Evolutionary conservation across 2,329 filamentous ascomycete genomes (phyloP).

Genomic region (Pleomassaria siparia): DNA sequence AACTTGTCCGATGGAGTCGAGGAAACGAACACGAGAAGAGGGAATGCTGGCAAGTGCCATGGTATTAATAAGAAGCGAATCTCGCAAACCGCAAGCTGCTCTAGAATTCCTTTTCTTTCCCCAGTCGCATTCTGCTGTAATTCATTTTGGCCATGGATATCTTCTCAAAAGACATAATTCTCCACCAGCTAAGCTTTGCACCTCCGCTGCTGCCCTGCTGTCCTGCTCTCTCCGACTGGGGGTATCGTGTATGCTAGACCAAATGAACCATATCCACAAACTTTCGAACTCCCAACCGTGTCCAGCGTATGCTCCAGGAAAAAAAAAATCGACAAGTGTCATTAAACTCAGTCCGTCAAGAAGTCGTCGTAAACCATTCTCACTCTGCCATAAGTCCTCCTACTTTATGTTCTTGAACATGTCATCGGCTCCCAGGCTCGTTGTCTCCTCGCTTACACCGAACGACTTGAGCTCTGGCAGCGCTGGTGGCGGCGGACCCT

Average conservation of each 20-base stretch:
- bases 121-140: slow-evolving; percentile 7
- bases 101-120: slow-evolving; percentile 7
- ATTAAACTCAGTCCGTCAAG: slow-evolving; percentile 34
- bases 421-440: slow-evolving; percentile 39
- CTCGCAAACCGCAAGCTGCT: slow-evolving; percentile 3
- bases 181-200: slow-evolving; percentile 10
- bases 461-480: slow-evolving; percentile 42
- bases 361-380: slow-evolving; percentile 26
- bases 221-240: slow-evolving; percentile 31
- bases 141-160: slow-evolving; percentile 9
- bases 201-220: slow-evolving; percentile 10
- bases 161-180: slow-evolving; percentile 7
- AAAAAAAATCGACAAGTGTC: slow-evolving; percentile 33
- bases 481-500: slow-evolving; percentile 43
- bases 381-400: slow-evolving; percentile 7
- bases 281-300: slow-evolving; percentile 30
- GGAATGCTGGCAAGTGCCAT: slow-evolving; percentile 16
- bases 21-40: slow-evolving; percentile 22
- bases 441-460: slow-evolving; percentile 37
- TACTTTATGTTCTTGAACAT: slow-evolving; percentile 46
- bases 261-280: slow-evolving; percentile 34
- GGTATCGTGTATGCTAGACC: slow-evolving; percentile 43
- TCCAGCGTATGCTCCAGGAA: slow-evolving; percentile 18
- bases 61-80: slow-evolving; percentile 9
- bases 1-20: slow-evolving; percentile 10